Conservation (phyloP, 2,329 filamentous ascomycete genomes). For the Catunica adiposa region DNA sequence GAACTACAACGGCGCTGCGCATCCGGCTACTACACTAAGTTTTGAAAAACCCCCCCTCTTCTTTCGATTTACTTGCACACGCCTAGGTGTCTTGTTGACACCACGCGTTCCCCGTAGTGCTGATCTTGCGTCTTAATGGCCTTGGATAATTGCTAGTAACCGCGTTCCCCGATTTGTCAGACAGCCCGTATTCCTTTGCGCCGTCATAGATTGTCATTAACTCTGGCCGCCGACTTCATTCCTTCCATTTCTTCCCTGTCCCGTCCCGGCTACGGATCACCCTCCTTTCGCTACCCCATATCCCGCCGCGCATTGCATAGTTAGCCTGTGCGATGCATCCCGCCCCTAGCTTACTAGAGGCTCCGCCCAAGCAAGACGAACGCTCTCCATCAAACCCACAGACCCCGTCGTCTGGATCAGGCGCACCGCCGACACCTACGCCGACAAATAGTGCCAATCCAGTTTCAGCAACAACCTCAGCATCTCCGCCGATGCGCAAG, state of each 20-base stretch:
- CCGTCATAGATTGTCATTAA: no score
- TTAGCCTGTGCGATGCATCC: conserved; percentile 23
- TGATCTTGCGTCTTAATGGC: no score
- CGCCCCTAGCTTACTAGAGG: conserved; percentile 24
- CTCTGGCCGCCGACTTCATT: no score
- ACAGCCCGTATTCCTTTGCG: no score
- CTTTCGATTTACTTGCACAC: no score
- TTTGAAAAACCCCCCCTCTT: no score
- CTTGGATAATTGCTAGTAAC: no score
- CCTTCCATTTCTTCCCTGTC: neutral
- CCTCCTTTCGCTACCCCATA: neutral
- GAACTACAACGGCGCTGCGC: no score
- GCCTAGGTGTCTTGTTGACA: no score
- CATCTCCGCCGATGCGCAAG: neutral
- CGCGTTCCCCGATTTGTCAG: no score
- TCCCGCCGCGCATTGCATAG: neutral
- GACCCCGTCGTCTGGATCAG: conserved; percentile 7
- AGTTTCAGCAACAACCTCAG: conserved; percentile 1
- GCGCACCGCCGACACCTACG: neutral
- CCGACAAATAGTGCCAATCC: neutral
- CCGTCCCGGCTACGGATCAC: neutral
- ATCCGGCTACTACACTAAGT: no score
- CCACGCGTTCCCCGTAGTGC: no score
- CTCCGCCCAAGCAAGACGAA: conserved; percentile 19
- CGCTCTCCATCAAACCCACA: conserved; percentile 15